Evolutionary conservation across 306 rosid species (phyloP).

Genomic region (Citrullus colocynthis): DNA sequence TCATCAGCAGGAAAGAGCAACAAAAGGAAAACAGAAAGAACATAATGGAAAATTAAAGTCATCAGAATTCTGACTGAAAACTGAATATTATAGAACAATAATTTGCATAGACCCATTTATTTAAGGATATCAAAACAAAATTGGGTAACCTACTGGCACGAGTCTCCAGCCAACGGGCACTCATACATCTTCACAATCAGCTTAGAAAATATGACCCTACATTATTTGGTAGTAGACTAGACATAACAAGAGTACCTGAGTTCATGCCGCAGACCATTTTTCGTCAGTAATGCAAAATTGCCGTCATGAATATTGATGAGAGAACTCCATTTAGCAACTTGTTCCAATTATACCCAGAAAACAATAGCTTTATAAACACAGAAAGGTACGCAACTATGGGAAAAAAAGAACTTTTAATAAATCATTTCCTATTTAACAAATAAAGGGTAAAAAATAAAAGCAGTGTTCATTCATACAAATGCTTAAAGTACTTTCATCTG

Average conservation of each 20-base stretch:
- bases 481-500: neutral
- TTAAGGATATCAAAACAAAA: neutral
- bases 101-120: neutral
- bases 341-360: neutral
- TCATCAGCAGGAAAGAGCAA: neutral
- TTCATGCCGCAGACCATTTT: neutral
- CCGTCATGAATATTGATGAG: neutral
- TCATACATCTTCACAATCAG: neutral
- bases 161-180: neutral
- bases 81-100: neutral
- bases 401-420: neutral
- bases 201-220: neutral
- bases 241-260: conserved; percentile 4
- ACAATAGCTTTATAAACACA: neutral
- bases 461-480: neutral
- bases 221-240: neutral
- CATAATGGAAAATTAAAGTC: neutral
- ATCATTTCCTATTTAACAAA: neutral
- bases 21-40: neutral
- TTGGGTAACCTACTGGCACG: neutral
- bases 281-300: neutral
- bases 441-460: neutral
- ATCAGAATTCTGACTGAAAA: neutral
- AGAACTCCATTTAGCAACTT: neutral
- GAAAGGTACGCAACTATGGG: neutral